Evolutionary conservation across 805 yeast species (phyloP), one percentile per base, ranked within the genome.

Genomic region (Blastobotrys parvus): DNA sequence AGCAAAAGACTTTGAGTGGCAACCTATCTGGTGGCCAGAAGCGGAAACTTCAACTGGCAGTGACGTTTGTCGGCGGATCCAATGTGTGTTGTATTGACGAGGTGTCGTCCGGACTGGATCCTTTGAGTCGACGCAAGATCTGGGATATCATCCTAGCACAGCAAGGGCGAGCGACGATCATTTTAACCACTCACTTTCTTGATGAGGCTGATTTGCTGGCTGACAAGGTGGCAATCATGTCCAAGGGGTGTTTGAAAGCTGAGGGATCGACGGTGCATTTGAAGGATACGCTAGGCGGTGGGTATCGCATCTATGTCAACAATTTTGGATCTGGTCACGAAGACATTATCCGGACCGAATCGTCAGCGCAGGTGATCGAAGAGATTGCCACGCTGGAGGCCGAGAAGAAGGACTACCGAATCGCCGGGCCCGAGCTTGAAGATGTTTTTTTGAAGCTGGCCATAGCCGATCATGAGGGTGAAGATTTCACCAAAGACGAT

Each of bases 21-120:
- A 47, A 50, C 31, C 48, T 62, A 21, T 55, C 61, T 40, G 66
- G 66, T 34, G 66, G 66, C 6, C 66, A 62, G 44, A 60, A 62
- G 44, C 50, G 66, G 27, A 62, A 62, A 42, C 49, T 62, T 17
- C 66, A 62, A 40, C 51, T 62, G 25, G 66, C 66, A 1, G 55
- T 61, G 31, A 59, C 58, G 60, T 59, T 62, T 53, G 58, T 54
- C 17, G 66, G 66, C 17, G 65, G 58, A 2, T 52, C 61, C 20
- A 55, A 56, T 38, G 54, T 62, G 3, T 62, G 66, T 45, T 60
- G 63, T 31, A 53, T 62, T 29, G 66, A 62, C 43, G 66, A 62
- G 43, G 66, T 61, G n/a, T 60, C 65, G 13, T 62, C 66, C 15
- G 66, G 66, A 1, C 46, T 62, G 29, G 66, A 62, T 52, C 66